Percentiles rank a stretch among this genome's conserved stretches.
phyloP scores from a whole-genome alignment of 2,329 filamentous ascomycete genomes.

The Aspergillus puulaauensis region DNA sequence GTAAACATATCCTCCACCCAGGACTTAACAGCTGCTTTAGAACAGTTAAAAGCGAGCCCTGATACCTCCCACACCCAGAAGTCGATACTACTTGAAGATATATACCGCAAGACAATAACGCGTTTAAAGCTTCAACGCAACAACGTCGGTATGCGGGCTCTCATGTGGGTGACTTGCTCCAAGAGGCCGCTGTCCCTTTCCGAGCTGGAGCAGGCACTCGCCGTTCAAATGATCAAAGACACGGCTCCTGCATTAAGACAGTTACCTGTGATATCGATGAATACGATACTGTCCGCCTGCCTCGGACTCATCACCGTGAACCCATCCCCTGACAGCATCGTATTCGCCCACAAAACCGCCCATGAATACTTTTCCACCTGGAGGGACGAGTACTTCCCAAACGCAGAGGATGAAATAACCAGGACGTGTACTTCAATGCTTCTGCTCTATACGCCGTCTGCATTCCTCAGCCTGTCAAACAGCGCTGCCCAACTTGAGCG shows the following conservation, averaged over 20 bases:
- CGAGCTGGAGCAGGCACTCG: not conserved
- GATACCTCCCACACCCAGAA: not conserved
- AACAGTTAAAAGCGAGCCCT: not conserved
- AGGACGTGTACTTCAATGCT: too few relatives aligned
- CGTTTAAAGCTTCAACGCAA: not conserved
- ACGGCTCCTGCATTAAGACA: not conserved
- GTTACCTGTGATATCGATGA: not conserved
- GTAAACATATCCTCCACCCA: not conserved
- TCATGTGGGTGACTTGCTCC: not conserved
- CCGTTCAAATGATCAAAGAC: not conserved
- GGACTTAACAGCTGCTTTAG: not conserved
- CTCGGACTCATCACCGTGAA: not conserved
- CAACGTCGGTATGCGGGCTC: not conserved
- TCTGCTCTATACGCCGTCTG: too few relatives aligned
- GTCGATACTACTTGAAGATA: not conserved
- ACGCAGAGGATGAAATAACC: too few relatives aligned
- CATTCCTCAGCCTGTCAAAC: too few relatives aligned
- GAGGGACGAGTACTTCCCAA: too few relatives aligned
- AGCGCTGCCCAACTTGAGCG: not conserved
- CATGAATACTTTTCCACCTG: too few relatives aligned
- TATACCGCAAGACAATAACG: not conserved
- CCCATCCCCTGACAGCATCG: not conserved
- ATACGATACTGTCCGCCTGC: not conserved
- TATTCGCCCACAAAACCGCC: not conserved
- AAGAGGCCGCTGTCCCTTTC: not conserved